phyloP scores from a whole-genome alignment of 2,329 filamentous ascomycete species.

The Fusarium stilboides region DNA sequence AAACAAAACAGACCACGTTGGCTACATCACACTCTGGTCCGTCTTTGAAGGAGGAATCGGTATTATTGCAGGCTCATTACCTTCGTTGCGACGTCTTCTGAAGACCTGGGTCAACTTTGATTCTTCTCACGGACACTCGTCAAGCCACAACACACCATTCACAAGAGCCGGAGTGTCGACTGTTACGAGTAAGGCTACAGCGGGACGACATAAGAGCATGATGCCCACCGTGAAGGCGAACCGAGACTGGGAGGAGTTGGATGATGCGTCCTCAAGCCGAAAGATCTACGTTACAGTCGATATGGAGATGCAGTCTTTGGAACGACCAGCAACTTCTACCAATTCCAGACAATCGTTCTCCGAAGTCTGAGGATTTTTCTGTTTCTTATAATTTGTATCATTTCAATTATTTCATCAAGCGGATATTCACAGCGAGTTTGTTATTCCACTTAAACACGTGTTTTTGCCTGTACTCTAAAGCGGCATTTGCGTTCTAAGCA shows the following conservation, averaged over 20 bases:
- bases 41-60: constrained; percentile 11
- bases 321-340: neutral
- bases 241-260: constrained; percentile 14
- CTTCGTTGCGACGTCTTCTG: constrained; percentile 1
- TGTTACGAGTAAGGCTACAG: constrained; percentile 1
- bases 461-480: too few relatives aligned
- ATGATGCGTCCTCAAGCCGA: constrained; percentile 18
- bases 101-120: constrained; percentile 15
- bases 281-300: constrained; percentile 30
- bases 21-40: constrained; percentile 14
- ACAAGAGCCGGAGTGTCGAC: neutral
- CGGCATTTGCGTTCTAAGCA: too few relatives aligned
- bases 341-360: constrained; percentile 1
- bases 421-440: too few relatives aligned
- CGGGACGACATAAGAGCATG: neutral
- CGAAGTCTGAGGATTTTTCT: neutral
- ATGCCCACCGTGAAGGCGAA: neutral
- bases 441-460: too few relatives aligned
- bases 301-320: constrained; percentile 26
- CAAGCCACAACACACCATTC: neutral
- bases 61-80: constrained; percentile 12
- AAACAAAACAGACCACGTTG: constrained; percentile 2
- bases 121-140: neutral
- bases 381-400: too few relatives aligned
- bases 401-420: too few relatives aligned